These are phyloP conservation scores for Primulina eburnea DNA, from an alignment of 257 asterid genomes.

Conservation along the genomic window DNA sequence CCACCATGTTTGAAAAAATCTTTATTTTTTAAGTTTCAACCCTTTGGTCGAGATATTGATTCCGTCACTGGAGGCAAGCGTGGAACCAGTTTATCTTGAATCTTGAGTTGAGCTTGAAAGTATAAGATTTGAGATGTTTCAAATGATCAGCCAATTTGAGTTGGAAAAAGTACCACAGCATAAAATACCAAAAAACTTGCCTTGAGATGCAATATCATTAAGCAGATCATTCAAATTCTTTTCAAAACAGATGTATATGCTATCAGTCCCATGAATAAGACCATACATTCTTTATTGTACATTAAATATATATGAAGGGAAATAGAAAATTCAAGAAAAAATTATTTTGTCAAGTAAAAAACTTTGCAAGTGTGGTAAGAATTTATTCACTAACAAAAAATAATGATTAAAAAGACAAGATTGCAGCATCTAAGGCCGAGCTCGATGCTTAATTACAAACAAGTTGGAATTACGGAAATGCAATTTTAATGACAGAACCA, in stretches of 20 bases:
- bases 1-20: neutral
- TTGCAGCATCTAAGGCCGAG: neutral
- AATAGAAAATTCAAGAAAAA: no score
- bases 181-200: no score
- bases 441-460: neutral
- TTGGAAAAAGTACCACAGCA: no score
- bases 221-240: no score
- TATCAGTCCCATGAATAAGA: neutral
- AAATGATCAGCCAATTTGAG: no score
- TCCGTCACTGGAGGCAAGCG: no score
- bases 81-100: no score
- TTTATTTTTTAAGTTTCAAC: no score
- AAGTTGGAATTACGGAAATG: neutral
- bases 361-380: neutral
- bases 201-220: no score
- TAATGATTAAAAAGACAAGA: neutral
- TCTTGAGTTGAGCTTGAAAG: no score
- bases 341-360: neutral
- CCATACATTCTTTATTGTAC: neutral
- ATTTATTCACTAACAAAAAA: neutral
- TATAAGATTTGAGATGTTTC: no score
- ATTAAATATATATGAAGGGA: neutral
- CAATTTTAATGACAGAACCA: neutral
- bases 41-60: no score
- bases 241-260: neutral